Evolutionary conservation across 129 eudicot species (phyloP).

Genomic region (Tagetes erecta): DNA sequence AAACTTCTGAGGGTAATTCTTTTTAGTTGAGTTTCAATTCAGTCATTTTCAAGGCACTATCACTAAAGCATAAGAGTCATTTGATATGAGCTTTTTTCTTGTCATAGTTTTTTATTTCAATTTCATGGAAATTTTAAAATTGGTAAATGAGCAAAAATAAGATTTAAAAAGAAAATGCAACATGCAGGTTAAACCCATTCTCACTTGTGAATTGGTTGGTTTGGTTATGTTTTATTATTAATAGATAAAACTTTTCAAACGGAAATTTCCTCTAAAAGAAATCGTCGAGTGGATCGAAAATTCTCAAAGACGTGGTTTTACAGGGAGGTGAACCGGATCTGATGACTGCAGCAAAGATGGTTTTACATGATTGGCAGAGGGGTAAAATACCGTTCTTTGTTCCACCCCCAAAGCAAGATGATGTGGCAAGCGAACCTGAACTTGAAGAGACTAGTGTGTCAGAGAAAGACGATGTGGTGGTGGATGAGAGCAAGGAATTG

Average conservation of each 20-base stretch:
- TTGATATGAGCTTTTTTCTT: neutral
- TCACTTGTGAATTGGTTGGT: neutral
- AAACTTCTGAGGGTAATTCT: slow-evolving; percentile 77
- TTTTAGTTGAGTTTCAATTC: neutral
- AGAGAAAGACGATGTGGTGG: slow-evolving; percentile 35
- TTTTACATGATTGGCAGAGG: slow-evolving; percentile 97
- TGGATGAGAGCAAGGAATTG: slow-evolving; percentile 44
- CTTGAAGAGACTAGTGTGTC: slow-evolving; percentile 19
- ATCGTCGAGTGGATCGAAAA: neutral
- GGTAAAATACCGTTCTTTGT: slow-evolving; percentile 96
- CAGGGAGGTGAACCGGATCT: slow-evolving; percentile 98
- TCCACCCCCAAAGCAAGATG: slow-evolving; percentile 79
- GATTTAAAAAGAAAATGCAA: neutral
- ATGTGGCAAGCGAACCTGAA: slow-evolving; percentile 25
- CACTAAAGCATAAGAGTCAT: neutral
- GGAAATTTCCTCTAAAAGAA: neutral
- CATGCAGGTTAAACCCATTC: neutral
- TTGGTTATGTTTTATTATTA: neutral
- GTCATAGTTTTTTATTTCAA: neutral
- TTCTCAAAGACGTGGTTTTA: neutral
- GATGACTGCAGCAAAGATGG: slow-evolving; percentile 96
- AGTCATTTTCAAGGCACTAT: neutral
- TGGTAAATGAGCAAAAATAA: neutral
- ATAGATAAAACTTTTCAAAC: neutral
- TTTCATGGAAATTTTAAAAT: neutral